These are phyloP conservation scores for Metschnikowia cubensis DNA, from an alignment of 805 yeast species.

Conservation along the genomic window DNA sequence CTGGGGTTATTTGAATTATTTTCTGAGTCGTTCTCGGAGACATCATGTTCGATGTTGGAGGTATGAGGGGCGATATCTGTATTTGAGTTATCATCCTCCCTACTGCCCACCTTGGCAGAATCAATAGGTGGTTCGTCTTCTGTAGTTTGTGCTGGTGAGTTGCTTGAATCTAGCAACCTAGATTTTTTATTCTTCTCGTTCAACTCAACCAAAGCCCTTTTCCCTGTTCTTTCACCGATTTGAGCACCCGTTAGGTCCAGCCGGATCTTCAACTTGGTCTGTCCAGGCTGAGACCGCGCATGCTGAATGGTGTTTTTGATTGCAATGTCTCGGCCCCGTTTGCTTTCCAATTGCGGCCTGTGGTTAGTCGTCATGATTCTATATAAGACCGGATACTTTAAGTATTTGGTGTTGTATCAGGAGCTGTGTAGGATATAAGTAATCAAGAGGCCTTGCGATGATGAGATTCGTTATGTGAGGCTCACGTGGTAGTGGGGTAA, in stretches of 20 bases:
- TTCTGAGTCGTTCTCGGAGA: background rate
- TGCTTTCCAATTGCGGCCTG: slow-evolving; percentile 41
- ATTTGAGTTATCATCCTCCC: background rate
- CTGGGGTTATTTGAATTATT: background rate
- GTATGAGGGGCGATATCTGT: background rate
- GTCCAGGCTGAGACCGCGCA: slow-evolving; percentile 31
- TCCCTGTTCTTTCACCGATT: slow-evolving; percentile 16
- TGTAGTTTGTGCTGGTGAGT: background rate
- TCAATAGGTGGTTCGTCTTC: background rate
- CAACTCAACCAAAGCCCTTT: slow-evolving; percentile 24
- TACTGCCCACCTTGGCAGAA: background rate
- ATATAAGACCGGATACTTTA: background rate
- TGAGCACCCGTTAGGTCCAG: slow-evolving; percentile 21
- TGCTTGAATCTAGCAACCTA: background rate
- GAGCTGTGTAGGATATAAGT: background rate
- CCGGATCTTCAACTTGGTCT: slow-evolving; percentile 30
- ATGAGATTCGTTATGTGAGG: background rate
- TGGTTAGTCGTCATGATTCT: slow-evolving; percentile 38
- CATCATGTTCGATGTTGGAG: too few species aligned
- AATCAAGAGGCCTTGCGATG: background rate
- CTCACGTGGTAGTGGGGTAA: background rate
- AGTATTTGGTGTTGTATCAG: background rate
- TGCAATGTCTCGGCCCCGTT: slow-evolving; percentile 30
- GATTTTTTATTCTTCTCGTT: slow-evolving; percentile 11
- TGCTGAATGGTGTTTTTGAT: slow-evolving; percentile 36